phyloP scores from a whole-genome alignment of 2,329 filamentous ascomycete species.

The Cladosporium sp. region DNA sequence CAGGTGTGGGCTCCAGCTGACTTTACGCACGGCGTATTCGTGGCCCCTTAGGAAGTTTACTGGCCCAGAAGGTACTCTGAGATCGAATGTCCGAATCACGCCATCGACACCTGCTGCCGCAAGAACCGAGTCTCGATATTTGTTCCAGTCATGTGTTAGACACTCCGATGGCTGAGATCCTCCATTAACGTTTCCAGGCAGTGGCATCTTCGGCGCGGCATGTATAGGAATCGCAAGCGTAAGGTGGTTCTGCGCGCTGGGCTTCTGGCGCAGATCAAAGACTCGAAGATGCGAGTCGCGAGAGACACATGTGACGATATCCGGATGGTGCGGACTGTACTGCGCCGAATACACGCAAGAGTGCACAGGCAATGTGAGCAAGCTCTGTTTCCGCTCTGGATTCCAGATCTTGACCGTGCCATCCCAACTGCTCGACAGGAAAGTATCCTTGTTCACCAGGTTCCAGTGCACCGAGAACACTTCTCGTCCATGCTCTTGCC shows the following conservation, averaged over 20 bases:
- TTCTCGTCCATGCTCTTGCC: conserved; percentile 90
- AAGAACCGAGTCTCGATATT: conserved; percentile 82
- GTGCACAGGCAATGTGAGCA: conserved; percentile 86
- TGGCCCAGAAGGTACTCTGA: conserved; percentile 75
- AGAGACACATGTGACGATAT: conserved; percentile 81
- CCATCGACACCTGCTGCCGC: conserved; percentile 89
- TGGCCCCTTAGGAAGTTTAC: conserved; percentile 76
- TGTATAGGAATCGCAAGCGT: conserved; percentile 82
- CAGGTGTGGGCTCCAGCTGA: conserved; percentile 94
- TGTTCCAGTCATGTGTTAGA: conserved; percentile 98
- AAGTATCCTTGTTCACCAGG: conserved; percentile 83
- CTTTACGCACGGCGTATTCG: conserved; percentile 80
- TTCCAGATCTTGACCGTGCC: conserved; percentile 96
- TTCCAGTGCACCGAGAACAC: conserved; percentile 94
- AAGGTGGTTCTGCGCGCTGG: conserved; percentile 84
- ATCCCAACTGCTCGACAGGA: conserved; percentile 92
- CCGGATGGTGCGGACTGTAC: conserved; percentile 85
- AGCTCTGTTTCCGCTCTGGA: conserved; percentile 63
- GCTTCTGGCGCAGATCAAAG: conserved; percentile 86
- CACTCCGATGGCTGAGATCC: conserved; percentile 70
- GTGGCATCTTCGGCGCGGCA: conserved; percentile 56
- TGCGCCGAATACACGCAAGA: conserved; percentile 92
- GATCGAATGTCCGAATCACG: conserved; percentile 84
- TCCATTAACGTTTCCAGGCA: conserved; percentile 43
- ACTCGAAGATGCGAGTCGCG: conserved; percentile 86